A percentile compares a stretch with the other conserved stretches of the same genome.
Conservation (phyloP, 768 basidiomycete species). For the Leccinum ochraceum region DNA sequence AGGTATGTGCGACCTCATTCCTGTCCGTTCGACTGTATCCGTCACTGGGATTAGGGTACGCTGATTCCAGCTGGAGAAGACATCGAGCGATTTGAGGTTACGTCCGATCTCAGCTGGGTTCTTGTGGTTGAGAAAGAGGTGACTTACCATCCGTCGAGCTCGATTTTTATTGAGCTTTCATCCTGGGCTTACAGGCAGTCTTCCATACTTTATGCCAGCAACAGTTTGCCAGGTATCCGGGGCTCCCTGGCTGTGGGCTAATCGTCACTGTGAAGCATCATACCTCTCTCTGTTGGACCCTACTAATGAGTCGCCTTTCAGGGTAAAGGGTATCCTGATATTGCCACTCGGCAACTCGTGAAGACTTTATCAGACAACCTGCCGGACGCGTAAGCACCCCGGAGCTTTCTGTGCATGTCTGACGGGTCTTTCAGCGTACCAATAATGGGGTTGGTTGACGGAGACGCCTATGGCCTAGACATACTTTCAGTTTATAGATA, state of each 20-base stretch:
- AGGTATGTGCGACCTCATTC: constrained; percentile 41
- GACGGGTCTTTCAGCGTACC: constrained; percentile 55
- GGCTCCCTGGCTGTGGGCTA: constrained; percentile 63
- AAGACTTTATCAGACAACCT: constrained; percentile 68
- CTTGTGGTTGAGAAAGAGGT: constrained; percentile 96
- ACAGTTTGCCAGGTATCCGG: constrained; percentile 48
- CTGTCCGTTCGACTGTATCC: not conserved
- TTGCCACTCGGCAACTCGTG: constrained; percentile 86
- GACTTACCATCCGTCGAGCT: constrained; percentile 6
- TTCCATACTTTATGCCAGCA: constrained; percentile 82
- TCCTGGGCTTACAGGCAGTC: constrained; percentile 63
- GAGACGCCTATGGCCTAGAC: constrained; percentile 89
- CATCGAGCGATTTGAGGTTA: constrained; percentile 60
- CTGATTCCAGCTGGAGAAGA: constrained; percentile 80
- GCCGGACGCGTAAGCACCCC: constrained; percentile 50
- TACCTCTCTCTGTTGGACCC: not conserved
- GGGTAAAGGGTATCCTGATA: constrained; percentile 98
- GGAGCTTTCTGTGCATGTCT: not conserved
- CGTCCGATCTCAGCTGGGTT: constrained; percentile 67
- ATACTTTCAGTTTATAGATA: constrained; percentile 87
- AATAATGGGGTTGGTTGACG: constrained; percentile 81
- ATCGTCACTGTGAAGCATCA: constrained; percentile 66
- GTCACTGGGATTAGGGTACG: constrained; percentile 50
- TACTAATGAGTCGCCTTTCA: constrained; percentile 32
- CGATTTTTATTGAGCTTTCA: constrained; percentile 2